These are phyloP conservation scores for Camelina hispida DNA, from an alignment of 345 rosid species.

Conservation along the genomic window DNA sequence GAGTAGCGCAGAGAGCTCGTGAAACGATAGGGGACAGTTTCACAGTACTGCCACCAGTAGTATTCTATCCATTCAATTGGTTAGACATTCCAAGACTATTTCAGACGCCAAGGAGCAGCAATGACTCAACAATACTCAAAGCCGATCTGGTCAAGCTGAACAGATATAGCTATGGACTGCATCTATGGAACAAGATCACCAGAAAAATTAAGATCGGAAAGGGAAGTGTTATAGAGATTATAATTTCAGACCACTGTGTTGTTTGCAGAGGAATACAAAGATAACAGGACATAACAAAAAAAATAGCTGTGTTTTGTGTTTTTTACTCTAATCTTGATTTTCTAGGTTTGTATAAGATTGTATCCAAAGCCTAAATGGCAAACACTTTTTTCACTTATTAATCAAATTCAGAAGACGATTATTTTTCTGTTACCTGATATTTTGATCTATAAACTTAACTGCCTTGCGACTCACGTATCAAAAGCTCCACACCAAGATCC, in stretches of 20 bases:
- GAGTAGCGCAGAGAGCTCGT: conserved; percentile 56
- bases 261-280: conserved; percentile 49
- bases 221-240: conserved; percentile 65
- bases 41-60: conserved; percentile 61
- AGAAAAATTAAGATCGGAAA: conserved; percentile 55
- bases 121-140: conserved; percentile 49
- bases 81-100: conserved; percentile 57
- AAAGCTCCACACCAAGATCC: neutral
- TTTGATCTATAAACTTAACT: neutral
- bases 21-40: conserved; percentile 53
- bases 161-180: conserved; percentile 59
- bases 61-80: conserved; percentile 83
- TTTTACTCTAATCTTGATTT: neutral
- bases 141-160: conserved; percentile 62
- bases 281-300: conserved; percentile 2
- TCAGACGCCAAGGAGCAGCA: conserved; percentile 49
- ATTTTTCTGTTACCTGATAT: neutral
- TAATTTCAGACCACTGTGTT: conserved; percentile 59
- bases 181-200: conserved; percentile 82
- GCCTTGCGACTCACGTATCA: conserved; percentile 10
- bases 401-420: no score
- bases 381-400: neutral
- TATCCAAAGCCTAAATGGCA: neutral
- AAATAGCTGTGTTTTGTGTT: neutral
- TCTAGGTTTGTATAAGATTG: conserved; percentile 12